Evolutionary conservation across 805 yeast genomes (phyloP), one percentile per base, ranked within the genome.

Genomic region (Ogataea trehaloabstinens): DNA sequence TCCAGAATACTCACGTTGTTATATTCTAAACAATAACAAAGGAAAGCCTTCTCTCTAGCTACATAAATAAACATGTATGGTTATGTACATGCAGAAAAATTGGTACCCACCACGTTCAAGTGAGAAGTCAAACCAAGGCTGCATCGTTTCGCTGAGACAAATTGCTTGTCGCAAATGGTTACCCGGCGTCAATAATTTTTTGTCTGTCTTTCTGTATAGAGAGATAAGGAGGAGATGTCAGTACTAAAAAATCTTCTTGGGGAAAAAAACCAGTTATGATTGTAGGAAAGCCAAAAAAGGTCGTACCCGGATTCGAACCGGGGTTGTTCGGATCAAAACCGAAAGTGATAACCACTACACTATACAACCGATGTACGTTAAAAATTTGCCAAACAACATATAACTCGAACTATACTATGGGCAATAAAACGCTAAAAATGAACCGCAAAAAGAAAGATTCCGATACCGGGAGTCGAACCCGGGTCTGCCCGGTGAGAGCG

Each of bases 251-350:
- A n/a, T n/a, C n/a, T n/a, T n/a, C n/a, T n/a, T n/a, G n/a, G n/a
- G n/a, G n/a, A n/a, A n/a, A n/a, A n/a, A n/a, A n/a, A n/a, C n/a
- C n/a, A n/a, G n/a, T n/a, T n/a, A 27, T 19, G 28, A 12, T n/a
- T 19, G 39, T n/a, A n/a, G n/a, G n/a, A 44, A 49, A 42, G 46
- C 38, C 46, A 43, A 76, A 20, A 24, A 17, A 40, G 83, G 81
- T 77, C 84, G 75, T 74, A 73, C 83, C 82, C 83, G 83, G 83
- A 76, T 76, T 78, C 83, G 85, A 78, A 78, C 83, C 76, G 83
- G 82, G 82, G 83, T 78, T 76, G 77, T 68, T 63, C 74, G 84
- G 83, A 78, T 78, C 84, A 78, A 74, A 78, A 78, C 83, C 83
- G 75, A 76, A 71, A 69, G 83, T 78, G 83, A 78, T 78, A 76